Base-by-base conservation (phyloP, 257 asterid genomes). In the Lycium ferocissimum region DNA sequence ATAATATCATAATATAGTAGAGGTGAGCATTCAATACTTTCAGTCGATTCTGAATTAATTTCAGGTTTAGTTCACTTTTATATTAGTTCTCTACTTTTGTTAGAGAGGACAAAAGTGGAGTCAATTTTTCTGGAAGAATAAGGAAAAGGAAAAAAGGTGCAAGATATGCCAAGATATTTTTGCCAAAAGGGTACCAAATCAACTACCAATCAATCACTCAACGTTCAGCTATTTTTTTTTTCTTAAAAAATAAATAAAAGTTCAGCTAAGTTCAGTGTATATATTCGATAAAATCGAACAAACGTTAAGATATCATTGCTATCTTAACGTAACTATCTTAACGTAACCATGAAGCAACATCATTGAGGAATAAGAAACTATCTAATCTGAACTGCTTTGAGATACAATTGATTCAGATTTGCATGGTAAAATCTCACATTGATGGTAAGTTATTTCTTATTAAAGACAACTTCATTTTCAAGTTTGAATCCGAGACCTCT, bases 131-230 rank as follows among this genome's bases (percentile, higher is more conserved):
- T 15, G 2, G 14, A 51, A 76, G 63, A 22, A 76, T 2, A 51
- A 51, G 2, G 22, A 49, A 75, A 75, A 22, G 20, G 20, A 33
- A 76, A 47, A 22, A 13, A 1, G 7, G 40, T 51, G 62, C 11
- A 47, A 73, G 22, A 75, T 49, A 51, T 51, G 81, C 82, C 47
- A 51, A 76, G 47, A 76, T 76, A 76, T 76, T 76, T 51, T 76
- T 76, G 65, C 65, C 15, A 53, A 53, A 76, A 76, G 14, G 65
- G 82, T 59, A 14, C 82, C 82, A 53, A 76, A 51, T 76, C 82
- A 76, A 76, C 43, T 7, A 26, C 51, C 47, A 76, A 51, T 76
- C 58, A 49, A 33, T 51, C 47, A 51, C n/a, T 76, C 82, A 53
- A 76, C 22, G 40, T 70, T 40, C 18, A 40, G 54, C 79, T 70